Percentiles rank a stretch among this genome's conserved stretches.
phyloP scores from a whole-genome alignment of 768 basidiomycete species.

The Agaricus subrufescens region DNA sequence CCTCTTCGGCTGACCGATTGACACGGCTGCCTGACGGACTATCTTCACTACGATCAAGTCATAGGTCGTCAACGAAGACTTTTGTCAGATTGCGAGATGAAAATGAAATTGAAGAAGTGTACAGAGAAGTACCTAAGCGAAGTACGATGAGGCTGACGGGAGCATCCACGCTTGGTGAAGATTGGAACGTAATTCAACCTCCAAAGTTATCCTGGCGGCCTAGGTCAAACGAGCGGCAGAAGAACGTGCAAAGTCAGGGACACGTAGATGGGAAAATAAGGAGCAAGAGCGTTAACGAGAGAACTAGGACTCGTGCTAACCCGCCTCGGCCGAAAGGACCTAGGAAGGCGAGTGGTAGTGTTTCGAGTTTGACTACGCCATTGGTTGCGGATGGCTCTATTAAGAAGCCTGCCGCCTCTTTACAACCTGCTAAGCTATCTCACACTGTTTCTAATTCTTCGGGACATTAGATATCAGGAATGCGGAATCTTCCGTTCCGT shows the following conservation, averaged over 20 bases:
- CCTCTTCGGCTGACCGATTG: not conserved
- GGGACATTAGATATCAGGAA: not conserved
- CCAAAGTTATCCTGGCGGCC: not conserved
- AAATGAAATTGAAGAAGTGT: not conserved
- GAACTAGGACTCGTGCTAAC: not conserved
- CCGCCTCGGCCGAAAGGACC: conserved; percentile 5
- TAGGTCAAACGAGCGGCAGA: not conserved
- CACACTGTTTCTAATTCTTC: not conserved
- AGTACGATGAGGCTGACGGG: not conserved
- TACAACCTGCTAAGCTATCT: not conserved
- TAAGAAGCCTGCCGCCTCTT: not conserved
- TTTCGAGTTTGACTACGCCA: not conserved
- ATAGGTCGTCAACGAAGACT: not conserved
- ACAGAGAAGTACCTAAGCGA: not conserved
- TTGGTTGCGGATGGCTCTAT: not conserved
- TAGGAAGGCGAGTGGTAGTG: conserved; percentile 3
- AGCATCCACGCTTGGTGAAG: not conserved
- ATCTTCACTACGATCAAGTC: not conserved
- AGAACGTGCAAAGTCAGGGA: not conserved
- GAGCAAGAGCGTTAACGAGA: not conserved
- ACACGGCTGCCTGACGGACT: not conserved
- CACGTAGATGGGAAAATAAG: not conserved
- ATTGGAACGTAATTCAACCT: too few species aligned
- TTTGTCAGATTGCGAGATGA: conserved; percentile 1
- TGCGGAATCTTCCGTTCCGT: not conserved